These are phyloP conservation scores for Cladorrhinum sp. DNA, from an alignment of 2,329 filamentous ascomycete species.

Conservation along the genomic window DNA sequence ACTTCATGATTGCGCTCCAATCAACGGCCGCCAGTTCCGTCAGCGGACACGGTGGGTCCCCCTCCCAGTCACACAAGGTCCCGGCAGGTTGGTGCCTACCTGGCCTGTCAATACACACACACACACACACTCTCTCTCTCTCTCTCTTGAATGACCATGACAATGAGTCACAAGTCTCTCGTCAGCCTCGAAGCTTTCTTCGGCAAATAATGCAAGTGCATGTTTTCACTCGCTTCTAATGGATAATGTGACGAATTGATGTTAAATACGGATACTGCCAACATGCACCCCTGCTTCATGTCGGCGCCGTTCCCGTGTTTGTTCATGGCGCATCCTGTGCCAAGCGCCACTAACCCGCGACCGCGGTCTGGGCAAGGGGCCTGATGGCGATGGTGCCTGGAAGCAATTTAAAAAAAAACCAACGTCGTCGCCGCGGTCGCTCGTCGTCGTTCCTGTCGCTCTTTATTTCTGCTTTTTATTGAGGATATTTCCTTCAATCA, in stretches of 20 bases:
- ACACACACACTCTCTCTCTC: not conserved
- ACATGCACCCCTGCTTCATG: not conserved
- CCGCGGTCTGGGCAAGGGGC: not conserved
- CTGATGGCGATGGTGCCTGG: not conserved
- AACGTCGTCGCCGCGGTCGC: constrained; percentile 2
- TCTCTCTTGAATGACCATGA: not conserved
- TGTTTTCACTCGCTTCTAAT: too few relatives aligned
- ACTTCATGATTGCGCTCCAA: constrained; percentile 18
- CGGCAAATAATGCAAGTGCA: too few relatives aligned
- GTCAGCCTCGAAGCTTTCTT: too few relatives aligned
- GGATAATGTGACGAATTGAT: too few relatives aligned
- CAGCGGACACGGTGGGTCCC: not conserved
- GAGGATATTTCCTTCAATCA: not conserved
- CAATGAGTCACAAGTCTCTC: not conserved
- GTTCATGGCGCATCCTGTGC: not conserved
- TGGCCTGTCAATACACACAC: too few relatives aligned
- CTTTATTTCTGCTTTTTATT: constrained; percentile 2
- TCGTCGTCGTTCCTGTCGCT: constrained; percentile 1
- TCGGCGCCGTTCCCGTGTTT: not conserved
- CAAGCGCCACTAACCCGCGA: constrained; percentile 8
- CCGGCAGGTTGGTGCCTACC: not conserved
- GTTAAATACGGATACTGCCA: too few relatives aligned
- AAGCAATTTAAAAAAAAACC: constrained; percentile 21
- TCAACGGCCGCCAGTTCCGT: constrained; percentile 17
- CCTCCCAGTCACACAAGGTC: not conserved